Base-by-base conservation (phyloP, 805 yeast species). In the Kazachstania martiniae region DNA sequence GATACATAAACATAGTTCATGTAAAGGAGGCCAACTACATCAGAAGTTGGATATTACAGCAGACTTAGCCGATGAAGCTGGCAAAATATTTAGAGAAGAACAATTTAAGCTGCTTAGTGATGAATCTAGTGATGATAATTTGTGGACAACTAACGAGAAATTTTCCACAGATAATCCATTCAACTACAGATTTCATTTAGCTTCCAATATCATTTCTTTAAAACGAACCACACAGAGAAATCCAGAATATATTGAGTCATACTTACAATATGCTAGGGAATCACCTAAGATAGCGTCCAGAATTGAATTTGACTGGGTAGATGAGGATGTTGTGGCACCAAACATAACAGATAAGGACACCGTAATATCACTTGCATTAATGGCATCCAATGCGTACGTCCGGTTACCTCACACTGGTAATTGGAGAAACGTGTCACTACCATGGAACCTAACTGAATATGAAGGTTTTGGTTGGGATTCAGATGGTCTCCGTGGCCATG, bases 361-460 rank as follows among this genome's bases (percentile, higher is more conserved):
- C 0, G 53, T 89, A 3, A 62, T 87, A 3, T 61, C 81, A 1
- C 58, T 89, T 26, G 97, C 96, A 0, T 56, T 76, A 33, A 81
- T 89, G 74, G 74, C 95, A 0, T 82, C 94, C 1, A 81, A 91
- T 53, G 96, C 97, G 3, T 91, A 89, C 50, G 94, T 85, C 3
- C 68, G 70, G 28, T 60, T 72, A 19, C 96, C 96, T 3, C 59
- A 59, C 14, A 70, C 75, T 16, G 87, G 86, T 29, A 93, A 84
- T 51, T 91, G 97, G 97, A 61, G 79, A 34, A 91, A 89, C 46
- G 72, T 83, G 9, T 70, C 74, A 1, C 58, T 53, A 1, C 76
- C 77, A 0, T 83, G 77, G 64, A 63, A 70, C 38, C 55, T 70
- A 26, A 63, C 61, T n/a, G 40, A 30, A n/a, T 63, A 70, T n/a